These are phyloP conservation scores for Punica granatum DNA, from an alignment of 345 rosid species.

Conservation along the genomic window DNA sequence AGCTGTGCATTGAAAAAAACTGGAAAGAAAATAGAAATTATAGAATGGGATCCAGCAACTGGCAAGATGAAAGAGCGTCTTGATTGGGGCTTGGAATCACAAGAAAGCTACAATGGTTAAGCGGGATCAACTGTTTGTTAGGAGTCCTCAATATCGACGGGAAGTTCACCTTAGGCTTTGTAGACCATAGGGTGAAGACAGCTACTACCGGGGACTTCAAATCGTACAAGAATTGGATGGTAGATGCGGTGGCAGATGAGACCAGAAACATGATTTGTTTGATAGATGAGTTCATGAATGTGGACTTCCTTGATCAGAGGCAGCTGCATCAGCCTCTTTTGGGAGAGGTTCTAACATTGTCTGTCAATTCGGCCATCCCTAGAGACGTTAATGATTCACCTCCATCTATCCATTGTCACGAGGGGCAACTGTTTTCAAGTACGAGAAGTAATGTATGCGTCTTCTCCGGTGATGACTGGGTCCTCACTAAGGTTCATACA, in stretches of 20 bases:
- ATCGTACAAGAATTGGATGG: too few species aligned
- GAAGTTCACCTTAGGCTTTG: background rate
- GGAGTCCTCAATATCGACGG: background rate
- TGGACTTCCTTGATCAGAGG: background rate
- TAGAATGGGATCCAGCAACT: background rate
- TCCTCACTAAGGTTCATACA: too few species aligned
- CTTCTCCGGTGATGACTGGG: background rate
- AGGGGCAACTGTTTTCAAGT: background rate
- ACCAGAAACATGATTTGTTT: background rate
- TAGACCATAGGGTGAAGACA: background rate
- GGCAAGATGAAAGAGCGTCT: background rate
- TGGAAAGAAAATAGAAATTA: too few species aligned
- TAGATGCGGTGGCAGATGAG: background rate
- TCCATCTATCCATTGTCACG: background rate
- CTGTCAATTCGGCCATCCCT: too few species aligned
- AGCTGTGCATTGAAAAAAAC: background rate
- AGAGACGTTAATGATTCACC: background rate
- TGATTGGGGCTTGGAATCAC: background rate
- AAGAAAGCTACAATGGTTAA: background rate
- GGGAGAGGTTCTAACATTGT: too few species aligned
- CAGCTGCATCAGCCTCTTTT: background rate
- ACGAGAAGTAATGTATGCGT: background rate
- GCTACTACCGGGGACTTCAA: background rate
- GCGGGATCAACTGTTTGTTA: background rate
- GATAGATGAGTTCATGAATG: background rate